Evolutionary conservation across 352 stramenopile species (phyloP).

Genomic region (Phytophthora melonis): DNA sequence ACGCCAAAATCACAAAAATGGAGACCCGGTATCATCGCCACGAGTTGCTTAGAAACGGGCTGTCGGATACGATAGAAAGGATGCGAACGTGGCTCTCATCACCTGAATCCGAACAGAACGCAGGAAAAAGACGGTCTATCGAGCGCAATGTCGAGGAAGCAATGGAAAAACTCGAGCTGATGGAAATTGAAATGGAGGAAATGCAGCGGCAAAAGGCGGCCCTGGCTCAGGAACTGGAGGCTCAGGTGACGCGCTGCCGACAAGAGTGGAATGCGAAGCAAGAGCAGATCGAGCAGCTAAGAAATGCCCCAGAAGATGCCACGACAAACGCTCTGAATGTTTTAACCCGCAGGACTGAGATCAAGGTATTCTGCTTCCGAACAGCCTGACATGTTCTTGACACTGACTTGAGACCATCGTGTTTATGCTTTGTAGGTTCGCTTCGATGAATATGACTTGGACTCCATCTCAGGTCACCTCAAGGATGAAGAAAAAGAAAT

Average conservation of each 20-base stretch:
- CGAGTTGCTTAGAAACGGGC: conserved; percentile 38
- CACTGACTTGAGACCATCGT: neutral
- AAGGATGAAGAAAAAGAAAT: conserved; percentile 52
- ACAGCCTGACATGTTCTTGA: neutral
- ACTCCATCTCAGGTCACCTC: conserved; percentile 42
- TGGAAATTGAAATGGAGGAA: conserved; percentile 43
- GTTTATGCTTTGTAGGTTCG: conserved; percentile 30
- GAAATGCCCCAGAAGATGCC: conserved; percentile 41
- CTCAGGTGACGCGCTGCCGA: conserved; percentile 32
- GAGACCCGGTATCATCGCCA: conserved; percentile 47
- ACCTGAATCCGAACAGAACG: conserved; percentile 4
- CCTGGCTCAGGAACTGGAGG: conserved; percentile 20
- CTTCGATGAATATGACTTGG: conserved; percentile 51
- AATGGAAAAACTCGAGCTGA: conserved; percentile 39
- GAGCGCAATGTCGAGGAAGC: conserved; percentile 32
- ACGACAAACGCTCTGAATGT: conserved; percentile 56
- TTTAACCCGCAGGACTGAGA: conserved; percentile 53
- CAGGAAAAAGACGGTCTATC: conserved; percentile 12
- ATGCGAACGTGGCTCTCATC: conserved; percentile 48
- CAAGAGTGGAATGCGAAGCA: conserved; percentile 55
- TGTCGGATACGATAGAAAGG: conserved; percentile 50
- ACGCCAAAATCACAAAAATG: conserved; percentile 41
- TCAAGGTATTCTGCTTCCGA: conserved; percentile 52
- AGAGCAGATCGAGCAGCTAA: conserved; percentile 45
- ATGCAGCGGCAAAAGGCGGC: conserved; percentile 31